Conservation (phyloP, 305 asterid genomes). For the Nicotiana rustica region DNA sequence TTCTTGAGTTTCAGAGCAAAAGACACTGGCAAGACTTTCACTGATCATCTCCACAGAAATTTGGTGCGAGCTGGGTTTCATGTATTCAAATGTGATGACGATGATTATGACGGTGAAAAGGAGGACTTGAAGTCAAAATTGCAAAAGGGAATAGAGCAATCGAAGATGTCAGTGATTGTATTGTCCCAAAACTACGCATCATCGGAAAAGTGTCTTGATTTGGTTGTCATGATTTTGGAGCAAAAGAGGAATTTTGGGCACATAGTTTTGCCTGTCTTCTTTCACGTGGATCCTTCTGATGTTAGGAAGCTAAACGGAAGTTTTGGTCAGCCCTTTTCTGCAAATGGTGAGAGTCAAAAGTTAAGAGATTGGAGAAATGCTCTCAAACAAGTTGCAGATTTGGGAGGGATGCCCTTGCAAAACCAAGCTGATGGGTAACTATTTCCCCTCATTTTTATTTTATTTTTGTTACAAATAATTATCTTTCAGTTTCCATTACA, state of each 20-base stretch:
- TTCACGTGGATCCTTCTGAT: slow-evolving; percentile 33
- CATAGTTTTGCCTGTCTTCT: slow-evolving; percentile 37
- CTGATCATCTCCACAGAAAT: slow-evolving; percentile 36
- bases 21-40: slow-evolving; percentile 34
- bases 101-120: background rate
- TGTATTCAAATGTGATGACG: slow-evolving; percentile 16
- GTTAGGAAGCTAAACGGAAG: slow-evolving; percentile 34
- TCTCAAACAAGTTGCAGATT: slow-evolving; percentile 33
- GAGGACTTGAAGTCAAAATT: background rate
- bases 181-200: slow-evolving; percentile 29
- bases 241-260: slow-evolving; percentile 32
- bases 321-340: background rate
- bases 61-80: slow-evolving; percentile 36
- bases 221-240: slow-evolving; percentile 35
- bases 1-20: slow-evolving; percentile 32
- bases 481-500: background rate
- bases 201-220: slow-evolving; percentile 29
- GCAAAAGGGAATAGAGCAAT: slow-evolving; percentile 30
- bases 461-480: background rate
- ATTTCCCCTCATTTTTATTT: background rate
- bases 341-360: background rate
- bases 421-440: slow-evolving; percentile 34
- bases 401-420: slow-evolving; percentile 37
- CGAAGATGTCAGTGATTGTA: slow-evolving; percentile 30
- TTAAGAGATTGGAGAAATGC: slow-evolving; percentile 22